These are phyloP conservation scores for Persicaria tinctoria DNA, from an alignment of 148 eudicot species.

Conservation along the genomic window DNA sequence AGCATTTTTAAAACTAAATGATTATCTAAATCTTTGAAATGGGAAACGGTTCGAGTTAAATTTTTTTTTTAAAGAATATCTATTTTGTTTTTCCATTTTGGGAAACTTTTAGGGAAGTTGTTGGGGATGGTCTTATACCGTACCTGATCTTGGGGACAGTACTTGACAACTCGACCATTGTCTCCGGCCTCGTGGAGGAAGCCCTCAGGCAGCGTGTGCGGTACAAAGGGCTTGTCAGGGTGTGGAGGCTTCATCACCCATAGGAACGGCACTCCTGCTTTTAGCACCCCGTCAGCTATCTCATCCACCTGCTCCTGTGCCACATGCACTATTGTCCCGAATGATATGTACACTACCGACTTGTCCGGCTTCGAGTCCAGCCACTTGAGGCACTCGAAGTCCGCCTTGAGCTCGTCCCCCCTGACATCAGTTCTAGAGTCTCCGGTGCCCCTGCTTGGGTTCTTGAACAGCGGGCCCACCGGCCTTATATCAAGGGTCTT, in stretches of 20 bases:
- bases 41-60: no score
- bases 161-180: slow-evolving; percentile 31
- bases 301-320: slow-evolving; percentile 35
- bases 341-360: slow-evolving; percentile 59
- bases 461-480: slow-evolving; percentile 21
- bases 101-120: no score
- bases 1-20: no score
- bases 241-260: slow-evolving; percentile 45
- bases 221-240: neutral
- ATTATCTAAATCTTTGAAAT: no score
- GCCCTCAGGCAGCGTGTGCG: neutral
- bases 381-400: slow-evolving; percentile 35
- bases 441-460: slow-evolving; percentile 20
- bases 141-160: slow-evolving; percentile 35
- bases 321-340: slow-evolving; percentile 42
- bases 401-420: slow-evolving; percentile 10
- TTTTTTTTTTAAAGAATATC: no score
- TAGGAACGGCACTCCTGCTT: slow-evolving; percentile 36
- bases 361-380: slow-evolving; percentile 36
- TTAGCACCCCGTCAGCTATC: slow-evolving; percentile 39
- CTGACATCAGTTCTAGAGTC: slow-evolving; percentile 27
- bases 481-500: neutral
- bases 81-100: no score
- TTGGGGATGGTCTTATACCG: no score
- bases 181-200: slow-evolving; percentile 34